Base-by-base conservation (phyloP, 345 rosid species). In the Acer campestre region DNA sequence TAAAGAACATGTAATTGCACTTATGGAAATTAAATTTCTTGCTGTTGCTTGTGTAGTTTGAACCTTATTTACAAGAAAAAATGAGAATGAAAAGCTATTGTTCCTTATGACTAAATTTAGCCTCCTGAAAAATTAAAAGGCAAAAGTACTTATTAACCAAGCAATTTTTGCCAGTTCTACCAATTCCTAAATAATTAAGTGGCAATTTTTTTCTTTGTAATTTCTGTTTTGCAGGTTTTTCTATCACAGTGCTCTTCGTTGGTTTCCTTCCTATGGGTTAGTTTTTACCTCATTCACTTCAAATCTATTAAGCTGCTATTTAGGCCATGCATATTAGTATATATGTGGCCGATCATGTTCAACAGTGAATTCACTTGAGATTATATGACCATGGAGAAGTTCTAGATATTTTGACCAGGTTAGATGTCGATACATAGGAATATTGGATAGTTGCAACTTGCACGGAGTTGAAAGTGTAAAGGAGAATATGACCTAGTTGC, bases 181-280 rank as follows among this genome's bases (percentile, higher is more conserved):
- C 40, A 25, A 56, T 56, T 70, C 58, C 42, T n/a, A 51, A 29
- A 63, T 74, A 12, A 40, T 70, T 75, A n/a, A 67, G 29, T 64
- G 40, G 35, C 46, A 31, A 6, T 3, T 4, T 46, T 25, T 75
- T 63, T 62, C 31, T 49, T 62, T 79, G 49, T 4, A 27, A 72
- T 64, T 62, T 80, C 44, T 25, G 20, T 70, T 74, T 82, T 80
- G 75, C 90, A 95, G 97, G 86, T 95, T 95, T 82, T 95, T 95
- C 88, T 95, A 93, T 85, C 98, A 95, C 61, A 92, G 99, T 79
- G 96, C 95, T 70, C 92, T 95, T 79, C 83, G 58, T 71, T 95
- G 96, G 96, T 95, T 95, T 82, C 97, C 96, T 59, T 78, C 84
- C 72, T 90, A 73, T 29, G 97, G 98, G 98, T 90, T 74, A 88